A percentile compares a stretch with the other conserved stretches of the same genome.
Conservation (phyloP, 495 filamentous ascomycete genomes). For the Lasiosphaeris hirsuta region DNA sequence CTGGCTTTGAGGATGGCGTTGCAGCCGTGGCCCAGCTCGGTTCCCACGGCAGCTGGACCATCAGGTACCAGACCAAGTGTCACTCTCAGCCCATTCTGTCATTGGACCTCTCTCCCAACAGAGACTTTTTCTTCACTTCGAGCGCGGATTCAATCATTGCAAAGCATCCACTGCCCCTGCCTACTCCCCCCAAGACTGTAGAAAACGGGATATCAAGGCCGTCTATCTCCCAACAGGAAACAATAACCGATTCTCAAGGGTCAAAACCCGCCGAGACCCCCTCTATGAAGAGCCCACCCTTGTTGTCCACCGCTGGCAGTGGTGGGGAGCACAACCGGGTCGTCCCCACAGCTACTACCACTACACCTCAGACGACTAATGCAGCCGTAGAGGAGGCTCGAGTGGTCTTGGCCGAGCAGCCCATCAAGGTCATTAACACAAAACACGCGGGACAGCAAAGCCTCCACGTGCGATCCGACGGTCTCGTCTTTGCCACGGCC, state of each 20-base stretch:
- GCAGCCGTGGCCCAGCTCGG: slow-evolving; percentile 53
- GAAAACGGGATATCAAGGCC: not conserved
- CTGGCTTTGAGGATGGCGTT: slow-evolving; percentile 87
- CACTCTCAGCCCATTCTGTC: slow-evolving; percentile 88
- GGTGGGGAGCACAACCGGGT: slow-evolving; percentile 9
- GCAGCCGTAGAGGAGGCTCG: slow-evolving; percentile 2
- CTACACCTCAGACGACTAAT: slow-evolving; percentile 13
- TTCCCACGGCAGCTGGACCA: slow-evolving; percentile 49
- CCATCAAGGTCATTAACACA: slow-evolving; percentile 64
- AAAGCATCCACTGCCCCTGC: slow-evolving; percentile 50
- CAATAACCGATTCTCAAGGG: not conserved
- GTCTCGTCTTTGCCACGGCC: slow-evolving; percentile 80
- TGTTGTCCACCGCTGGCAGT: slow-evolving; percentile 28
- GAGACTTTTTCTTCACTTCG: slow-evolving; percentile 71
- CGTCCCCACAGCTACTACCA: slow-evolving; percentile 11
- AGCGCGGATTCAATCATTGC: slow-evolving; percentile 65
- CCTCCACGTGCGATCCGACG: slow-evolving; percentile 73
- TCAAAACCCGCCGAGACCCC: not conserved
- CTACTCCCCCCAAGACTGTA: not conserved
- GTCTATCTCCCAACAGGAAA: not conserved
- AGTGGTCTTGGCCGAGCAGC: slow-evolving; percentile 18
- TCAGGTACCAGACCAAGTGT: slow-evolving; percentile 59
- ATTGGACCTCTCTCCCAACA: slow-evolving; percentile 57
- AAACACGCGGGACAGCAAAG: slow-evolving; percentile 89
- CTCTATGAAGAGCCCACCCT: slow-evolving; percentile 12